Percentiles rank a stretch among this genome's conserved stretches.
Conservation (phyloP, 1,284 basidiomycete species). For the Ustilago bromivora region DNA sequence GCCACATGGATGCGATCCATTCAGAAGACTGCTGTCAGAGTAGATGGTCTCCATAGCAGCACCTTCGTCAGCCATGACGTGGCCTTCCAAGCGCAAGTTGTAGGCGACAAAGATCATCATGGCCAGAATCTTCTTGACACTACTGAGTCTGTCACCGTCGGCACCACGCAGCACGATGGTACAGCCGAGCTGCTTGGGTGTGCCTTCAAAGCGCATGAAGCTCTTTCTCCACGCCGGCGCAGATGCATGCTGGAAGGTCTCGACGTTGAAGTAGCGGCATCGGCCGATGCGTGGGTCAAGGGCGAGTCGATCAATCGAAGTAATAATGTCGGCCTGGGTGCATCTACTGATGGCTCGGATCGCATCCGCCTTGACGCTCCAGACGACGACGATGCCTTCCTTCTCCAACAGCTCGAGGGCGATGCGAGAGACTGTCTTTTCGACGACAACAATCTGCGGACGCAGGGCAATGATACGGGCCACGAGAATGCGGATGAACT, state of each 20-base stretch:
- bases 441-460: conserved; percentile 91
- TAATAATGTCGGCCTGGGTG: conserved; percentile 94
- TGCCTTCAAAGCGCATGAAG: conserved; percentile 92
- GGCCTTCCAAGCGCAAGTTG: conserved; percentile 92
- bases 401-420: conserved; percentile 90
- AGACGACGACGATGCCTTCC: conserved; percentile 89
- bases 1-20: conserved; percentile 37
- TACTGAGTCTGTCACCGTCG: conserved; percentile 80
- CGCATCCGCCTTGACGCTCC: conserved; percentile 87
- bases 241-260: conserved; percentile 91
- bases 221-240: conserved; percentile 93
- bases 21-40: conserved; percentile 40
- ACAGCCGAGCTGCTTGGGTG: conserved; percentile 89
- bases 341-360: conserved; percentile 89
- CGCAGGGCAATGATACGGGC: conserved; percentile 88
- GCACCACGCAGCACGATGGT: conserved; percentile 94
- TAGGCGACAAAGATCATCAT: conserved; percentile 90
- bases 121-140: conserved; percentile 90
- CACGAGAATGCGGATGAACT: conserved; percentile 90
- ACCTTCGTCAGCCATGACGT: conserved; percentile 89
- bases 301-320: conserved; percentile 93
- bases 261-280: conserved; percentile 86
- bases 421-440: conserved; percentile 89
- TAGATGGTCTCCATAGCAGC: conserved; percentile 54
- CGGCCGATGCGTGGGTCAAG: conserved; percentile 90